Percentiles rank a stretch among this genome's conserved stretches.
Evolutionary conservation across 306 rosid species (phyloP).

Genomic region (Pachyrhizus erosus): DNA sequence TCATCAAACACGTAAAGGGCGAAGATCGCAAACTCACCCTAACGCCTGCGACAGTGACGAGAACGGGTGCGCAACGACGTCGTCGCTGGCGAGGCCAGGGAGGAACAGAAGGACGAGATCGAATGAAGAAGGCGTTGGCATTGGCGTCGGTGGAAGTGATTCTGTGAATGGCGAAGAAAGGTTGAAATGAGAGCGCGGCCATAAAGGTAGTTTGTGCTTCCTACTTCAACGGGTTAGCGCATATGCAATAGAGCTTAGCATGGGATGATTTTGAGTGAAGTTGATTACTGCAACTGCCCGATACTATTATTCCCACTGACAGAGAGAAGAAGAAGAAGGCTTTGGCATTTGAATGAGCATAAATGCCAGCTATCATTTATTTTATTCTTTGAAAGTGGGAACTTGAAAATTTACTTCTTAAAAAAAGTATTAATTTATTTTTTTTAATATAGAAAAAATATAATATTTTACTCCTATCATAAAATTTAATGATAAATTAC

Average conservation of each 20-base stretch:
- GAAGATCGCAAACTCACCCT: slow-evolving; percentile 49
- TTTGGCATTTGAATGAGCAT: not conserved
- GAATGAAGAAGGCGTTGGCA: slow-evolving; percentile 26
- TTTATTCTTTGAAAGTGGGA: too few species aligned
- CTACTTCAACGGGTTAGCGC: not conserved
- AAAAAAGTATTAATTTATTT: too few species aligned
- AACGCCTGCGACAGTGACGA: slow-evolving; percentile 41
- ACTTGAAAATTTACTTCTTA: too few species aligned
- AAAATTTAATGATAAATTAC: too few species aligned
- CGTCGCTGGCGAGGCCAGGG: slow-evolving; percentile 41
- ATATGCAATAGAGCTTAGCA: not conserved
- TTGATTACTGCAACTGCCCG: not conserved
- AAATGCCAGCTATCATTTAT: too few species aligned
- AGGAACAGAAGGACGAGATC: slow-evolving; percentile 41
- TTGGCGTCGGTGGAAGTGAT: slow-evolving; percentile 37
- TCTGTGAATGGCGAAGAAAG: slow-evolving; percentile 44
- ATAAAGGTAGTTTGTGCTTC: slow-evolving; percentile 38
- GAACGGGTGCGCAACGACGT: slow-evolving; percentile 45
- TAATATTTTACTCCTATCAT: too few species aligned
- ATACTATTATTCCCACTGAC: not conserved
- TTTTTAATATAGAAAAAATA: too few species aligned
- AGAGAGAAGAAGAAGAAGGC: not conserved
- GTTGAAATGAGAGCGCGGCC: slow-evolving; percentile 53
- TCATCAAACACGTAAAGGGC: slow-evolving; percentile 45
- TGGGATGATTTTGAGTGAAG: not conserved